Evolutionary conservation across 2,329 filamentous ascomycete species (phyloP).

Genomic region (Mycocentrospora acerina): DNA sequence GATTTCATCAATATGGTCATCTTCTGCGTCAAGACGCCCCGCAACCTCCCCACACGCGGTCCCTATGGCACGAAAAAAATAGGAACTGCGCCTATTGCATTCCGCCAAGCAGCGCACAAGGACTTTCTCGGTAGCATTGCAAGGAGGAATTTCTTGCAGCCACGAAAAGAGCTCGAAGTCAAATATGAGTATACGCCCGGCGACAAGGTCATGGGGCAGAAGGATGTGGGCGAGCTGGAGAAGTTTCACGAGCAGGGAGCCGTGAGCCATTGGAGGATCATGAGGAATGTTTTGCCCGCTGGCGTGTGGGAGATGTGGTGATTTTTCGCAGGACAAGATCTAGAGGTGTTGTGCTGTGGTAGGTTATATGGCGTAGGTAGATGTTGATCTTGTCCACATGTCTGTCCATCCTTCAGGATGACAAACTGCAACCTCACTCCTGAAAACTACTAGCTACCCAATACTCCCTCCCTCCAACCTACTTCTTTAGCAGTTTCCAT

Average conservation of each 20-base stretch:
- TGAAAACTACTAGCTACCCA: too few species aligned
- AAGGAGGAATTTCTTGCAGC: constrained; percentile 69
- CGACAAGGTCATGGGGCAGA: constrained; percentile 59
- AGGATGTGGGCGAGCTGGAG: constrained; percentile 66
- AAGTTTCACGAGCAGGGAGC: constrained; percentile 76
- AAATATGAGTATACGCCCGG: constrained; percentile 39
- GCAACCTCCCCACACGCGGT: constrained; percentile 37
- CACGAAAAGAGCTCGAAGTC: constrained; percentile 68
- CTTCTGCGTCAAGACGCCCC: constrained; percentile 72
- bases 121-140: constrained; percentile 76
- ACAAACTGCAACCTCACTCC: too few species aligned
- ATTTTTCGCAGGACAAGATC: not conserved
- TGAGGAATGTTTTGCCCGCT: constrained; percentile 78
- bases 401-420: too few species aligned
- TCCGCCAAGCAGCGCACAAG: constrained; percentile 62
- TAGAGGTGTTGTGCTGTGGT: not conserved
- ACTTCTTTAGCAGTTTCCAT: too few species aligned
- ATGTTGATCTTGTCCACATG: too few species aligned
- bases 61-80: constrained; percentile 8
- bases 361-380: too few species aligned
- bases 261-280: constrained; percentile 84
- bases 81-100: constrained; percentile 52
- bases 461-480: too few species aligned
- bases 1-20: constrained; percentile 97
- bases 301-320: constrained; percentile 87